Evolutionary conservation across 1,284 basidiomycete species (phyloP).

Genomic region (Tausonia pullulans): DNA sequence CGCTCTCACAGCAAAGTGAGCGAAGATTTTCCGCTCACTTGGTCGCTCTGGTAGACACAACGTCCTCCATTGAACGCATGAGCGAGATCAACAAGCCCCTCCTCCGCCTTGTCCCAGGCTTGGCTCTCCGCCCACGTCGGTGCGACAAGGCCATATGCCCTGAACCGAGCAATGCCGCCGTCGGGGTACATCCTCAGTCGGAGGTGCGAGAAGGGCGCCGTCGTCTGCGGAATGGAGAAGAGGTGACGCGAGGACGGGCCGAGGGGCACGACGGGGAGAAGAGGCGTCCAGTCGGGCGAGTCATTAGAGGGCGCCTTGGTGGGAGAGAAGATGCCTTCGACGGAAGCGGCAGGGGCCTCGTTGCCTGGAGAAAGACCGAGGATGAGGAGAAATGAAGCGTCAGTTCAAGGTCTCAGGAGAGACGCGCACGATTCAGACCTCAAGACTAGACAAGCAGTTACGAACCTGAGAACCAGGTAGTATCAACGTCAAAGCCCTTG

Average conservation of each 20-base stretch:
- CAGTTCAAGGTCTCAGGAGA: too few species aligned
- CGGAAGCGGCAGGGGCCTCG: slow-evolving; percentile 72
- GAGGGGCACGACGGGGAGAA: slow-evolving; percentile 60
- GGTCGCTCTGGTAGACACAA: slow-evolving; percentile 54
- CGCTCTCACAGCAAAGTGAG: slow-evolving; percentile 49
- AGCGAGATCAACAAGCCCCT: slow-evolving; percentile 62
- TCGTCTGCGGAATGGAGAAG: slow-evolving; percentile 51
- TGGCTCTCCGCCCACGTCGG: slow-evolving; percentile 38
- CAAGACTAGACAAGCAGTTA: too few species aligned
- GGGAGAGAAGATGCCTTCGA: slow-evolving; percentile 50
- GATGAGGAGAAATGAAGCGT: too few species aligned
- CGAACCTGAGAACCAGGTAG: slow-evolving; percentile 74
- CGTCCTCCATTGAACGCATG: slow-evolving; percentile 82
- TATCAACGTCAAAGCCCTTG: slow-evolving; percentile 88
- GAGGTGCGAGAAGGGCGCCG: slow-evolving; percentile 57
- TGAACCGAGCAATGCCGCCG: slow-evolving; percentile 82
- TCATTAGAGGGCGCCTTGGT: slow-evolving; percentile 25
- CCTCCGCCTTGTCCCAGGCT: neutral
- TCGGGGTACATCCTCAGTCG: slow-evolving; percentile 95
- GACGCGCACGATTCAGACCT: too few species aligned
- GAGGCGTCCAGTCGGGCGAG: slow-evolving; percentile 58
- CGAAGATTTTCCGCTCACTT: slow-evolving; percentile 24
- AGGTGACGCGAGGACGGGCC: slow-evolving; percentile 78
- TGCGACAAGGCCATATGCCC: slow-evolving; percentile 70
- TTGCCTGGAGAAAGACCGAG: too few species aligned